These are phyloP conservation scores for Lenzites betulinus DNA, from an alignment of 768 basidiomycete species.

Conservation along the genomic window DNA sequence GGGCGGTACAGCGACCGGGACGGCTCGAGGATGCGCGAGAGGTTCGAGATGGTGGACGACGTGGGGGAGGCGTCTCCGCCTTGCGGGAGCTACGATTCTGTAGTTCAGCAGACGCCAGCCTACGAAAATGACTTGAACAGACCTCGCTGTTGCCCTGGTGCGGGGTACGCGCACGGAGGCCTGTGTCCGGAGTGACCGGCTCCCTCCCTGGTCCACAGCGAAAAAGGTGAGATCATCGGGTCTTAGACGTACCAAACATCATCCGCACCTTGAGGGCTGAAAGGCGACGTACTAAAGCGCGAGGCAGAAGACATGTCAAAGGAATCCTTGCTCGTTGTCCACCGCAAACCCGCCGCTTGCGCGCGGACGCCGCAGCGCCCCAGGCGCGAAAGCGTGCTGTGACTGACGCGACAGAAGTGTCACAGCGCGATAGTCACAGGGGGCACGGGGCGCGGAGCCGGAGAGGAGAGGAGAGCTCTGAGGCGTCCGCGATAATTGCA, in stretches of 20 bases:
- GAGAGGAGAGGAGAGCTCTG: background rate
- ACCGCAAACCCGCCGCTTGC: background rate
- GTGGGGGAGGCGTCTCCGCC: constrained; percentile 24
- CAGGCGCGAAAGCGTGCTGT: constrained; percentile 9
- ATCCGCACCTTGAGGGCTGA: background rate
- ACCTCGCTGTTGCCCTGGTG: constrained; percentile 7
- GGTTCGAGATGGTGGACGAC: constrained; percentile 23
- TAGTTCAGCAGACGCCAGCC: background rate
- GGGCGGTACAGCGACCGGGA: constrained; percentile 16
- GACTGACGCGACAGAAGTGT: constrained; percentile 20
- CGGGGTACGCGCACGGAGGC: constrained; percentile 5
- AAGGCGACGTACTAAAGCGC: constrained; percentile 10
- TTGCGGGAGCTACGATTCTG: background rate
- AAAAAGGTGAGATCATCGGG: too few relatives aligned
- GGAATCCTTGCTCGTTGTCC: background rate
- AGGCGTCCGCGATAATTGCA: constrained; percentile 2
- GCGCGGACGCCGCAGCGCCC: background rate
- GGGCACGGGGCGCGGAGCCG: constrained; percentile 11
- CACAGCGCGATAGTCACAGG: constrained; percentile 21
- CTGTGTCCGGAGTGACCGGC: constrained; percentile 20
- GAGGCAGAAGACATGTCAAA: constrained; percentile 15
- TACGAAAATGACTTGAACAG: background rate
- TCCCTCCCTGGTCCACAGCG: constrained; percentile 1
- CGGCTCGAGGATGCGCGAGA: constrained; percentile 16
- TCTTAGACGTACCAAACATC: too few relatives aligned